Evolutionary conservation across 257 asterid genomes (phyloP).

Genomic region (Plectranthus barbatus): DNA sequence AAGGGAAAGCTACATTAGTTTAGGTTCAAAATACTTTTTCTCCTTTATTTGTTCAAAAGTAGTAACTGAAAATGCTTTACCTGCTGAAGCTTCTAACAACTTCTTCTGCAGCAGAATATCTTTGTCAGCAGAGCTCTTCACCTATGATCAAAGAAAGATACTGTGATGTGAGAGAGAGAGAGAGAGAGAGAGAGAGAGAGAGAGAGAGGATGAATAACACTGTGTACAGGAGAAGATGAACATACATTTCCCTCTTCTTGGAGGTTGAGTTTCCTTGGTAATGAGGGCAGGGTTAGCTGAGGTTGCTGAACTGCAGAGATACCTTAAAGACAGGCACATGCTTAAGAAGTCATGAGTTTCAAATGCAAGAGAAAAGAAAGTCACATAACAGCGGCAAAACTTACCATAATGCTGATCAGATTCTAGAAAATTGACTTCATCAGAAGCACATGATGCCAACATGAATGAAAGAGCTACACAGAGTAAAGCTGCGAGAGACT

Average conservation of each 20-base stretch:
- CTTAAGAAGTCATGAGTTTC: background rate
- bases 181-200: background rate
- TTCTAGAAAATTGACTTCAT: constrained; percentile 14
- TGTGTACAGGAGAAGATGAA: background rate
- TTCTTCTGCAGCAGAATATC: constrained; percentile 22
- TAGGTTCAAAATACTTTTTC: background rate
- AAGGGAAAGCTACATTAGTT: background rate
- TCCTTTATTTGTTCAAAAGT: background rate
- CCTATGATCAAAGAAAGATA: constrained; percentile 22
- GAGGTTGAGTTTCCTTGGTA: constrained; percentile 52
- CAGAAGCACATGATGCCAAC: constrained; percentile 30
- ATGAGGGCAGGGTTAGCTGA: constrained; percentile 18
- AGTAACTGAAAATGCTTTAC: constrained; percentile 14
- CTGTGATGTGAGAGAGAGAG: background rate
- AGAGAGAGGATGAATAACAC: background rate
- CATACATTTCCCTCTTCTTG: constrained; percentile 24
- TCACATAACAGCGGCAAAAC: background rate
- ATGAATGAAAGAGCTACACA: constrained; percentile 26
- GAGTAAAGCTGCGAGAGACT: constrained; percentile 19
- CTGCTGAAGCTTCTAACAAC: constrained; percentile 40
- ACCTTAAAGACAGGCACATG: background rate
- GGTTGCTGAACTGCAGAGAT: constrained; percentile 21
- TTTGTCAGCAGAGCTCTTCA: constrained; percentile 25
- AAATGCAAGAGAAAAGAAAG: background rate
- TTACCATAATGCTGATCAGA: constrained; percentile 26